Evolutionary conservation across 176 grass and related monocot species (phyloP), one percentile per base, ranked within the genome.

Genomic region (Carex kokanica): DNA sequence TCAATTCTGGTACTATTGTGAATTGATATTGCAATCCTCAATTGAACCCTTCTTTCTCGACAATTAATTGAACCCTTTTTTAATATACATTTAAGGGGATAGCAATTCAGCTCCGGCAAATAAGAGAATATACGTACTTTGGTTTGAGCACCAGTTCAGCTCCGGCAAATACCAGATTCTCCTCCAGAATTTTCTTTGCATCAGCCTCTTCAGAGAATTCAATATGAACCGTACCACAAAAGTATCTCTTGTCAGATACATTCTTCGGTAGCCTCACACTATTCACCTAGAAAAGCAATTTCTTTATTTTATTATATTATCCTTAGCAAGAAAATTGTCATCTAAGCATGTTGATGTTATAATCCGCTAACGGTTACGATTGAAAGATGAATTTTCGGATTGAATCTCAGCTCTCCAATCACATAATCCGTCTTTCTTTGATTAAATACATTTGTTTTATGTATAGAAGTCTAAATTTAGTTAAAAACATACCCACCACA

Each of bases 151-250:
- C 73, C 13, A 98, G 74, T 51, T 93, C 85, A 34, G 81, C 87
- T 73, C 90, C 85, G 4, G 83, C 90, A 90, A 90, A 98, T 71
- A 84, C 13, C 77, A 98, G 66, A 9, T 52, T 91, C 59, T 88
- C 85, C 51, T 87, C 78, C n/a, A 90, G 63, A 74, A 88, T 79
- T 61, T 62, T 74, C 64, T 90, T 91, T 34, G 86, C 95, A 83
- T 98, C 95, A 24, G 80, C 88, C 83, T 98, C 90, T 80, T 98
- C 90, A 0, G 90, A 91, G 89, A 99, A 99, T 81, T 99, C 96
- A 58, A 99, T 83, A 69, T 95, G 83, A 85, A 89, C 96, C 72
- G 86, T 90, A 43, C 96, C 96, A 25, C 91, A 91, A 23, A 95
- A 92, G 80, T 87, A 81, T 34, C 89, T 87, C 85, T 89, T 92